Evolutionary conservation across 768 basidiomycete genomes (phyloP).

Genomic region (Russula dissimulans): DNA sequence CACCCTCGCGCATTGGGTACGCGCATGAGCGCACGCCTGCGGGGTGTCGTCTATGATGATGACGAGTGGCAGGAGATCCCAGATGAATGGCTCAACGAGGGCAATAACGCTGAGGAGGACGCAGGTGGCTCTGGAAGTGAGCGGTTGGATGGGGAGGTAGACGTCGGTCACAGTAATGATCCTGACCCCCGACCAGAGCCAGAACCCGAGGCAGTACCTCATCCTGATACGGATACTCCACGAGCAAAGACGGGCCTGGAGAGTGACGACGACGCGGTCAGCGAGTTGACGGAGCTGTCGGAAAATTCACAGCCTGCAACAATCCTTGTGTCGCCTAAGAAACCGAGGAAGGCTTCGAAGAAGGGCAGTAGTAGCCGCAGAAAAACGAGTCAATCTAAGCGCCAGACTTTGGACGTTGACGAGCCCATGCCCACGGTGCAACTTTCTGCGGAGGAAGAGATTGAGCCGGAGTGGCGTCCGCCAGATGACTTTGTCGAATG

Average conservation of each 20-base stretch:
- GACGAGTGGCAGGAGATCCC: conserved; percentile 72
- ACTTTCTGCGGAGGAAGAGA: conserved; percentile 19
- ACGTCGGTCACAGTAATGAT: conserved; percentile 1
- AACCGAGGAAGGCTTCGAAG: conserved; percentile 3
- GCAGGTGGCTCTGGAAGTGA: conserved; percentile 12
- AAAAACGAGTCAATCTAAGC: conserved; percentile 7
- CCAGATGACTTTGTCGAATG: conserved; percentile 70
- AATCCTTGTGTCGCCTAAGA: conserved; percentile 20
- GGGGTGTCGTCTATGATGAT: conserved; percentile 37
- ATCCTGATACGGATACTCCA: conserved; percentile 11
- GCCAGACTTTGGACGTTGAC: conserved; percentile 4
- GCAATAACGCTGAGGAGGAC: conserved; percentile 4
- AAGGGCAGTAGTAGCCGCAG: conserved; percentile 7
- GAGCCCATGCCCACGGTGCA: conserved; percentile 11
- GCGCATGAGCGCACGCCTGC: conserved; percentile 55
- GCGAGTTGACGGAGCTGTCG: conserved; percentile 68
- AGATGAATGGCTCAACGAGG: conserved; percentile 53
- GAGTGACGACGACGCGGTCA: conserved; percentile 51
- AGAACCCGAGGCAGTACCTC: conserved; percentile 21
- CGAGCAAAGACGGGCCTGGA: conserved; percentile 44
- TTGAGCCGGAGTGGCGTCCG: conserved; percentile 21
- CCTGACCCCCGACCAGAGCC: conserved; percentile 1
- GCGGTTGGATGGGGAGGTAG: conserved; percentile 19
- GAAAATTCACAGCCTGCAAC: conserved; percentile 32
- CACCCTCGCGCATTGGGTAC: conserved; percentile 38